phyloP scores from a whole-genome alignment of 805 yeast species.

The Candida namnaoensis region DNA sequence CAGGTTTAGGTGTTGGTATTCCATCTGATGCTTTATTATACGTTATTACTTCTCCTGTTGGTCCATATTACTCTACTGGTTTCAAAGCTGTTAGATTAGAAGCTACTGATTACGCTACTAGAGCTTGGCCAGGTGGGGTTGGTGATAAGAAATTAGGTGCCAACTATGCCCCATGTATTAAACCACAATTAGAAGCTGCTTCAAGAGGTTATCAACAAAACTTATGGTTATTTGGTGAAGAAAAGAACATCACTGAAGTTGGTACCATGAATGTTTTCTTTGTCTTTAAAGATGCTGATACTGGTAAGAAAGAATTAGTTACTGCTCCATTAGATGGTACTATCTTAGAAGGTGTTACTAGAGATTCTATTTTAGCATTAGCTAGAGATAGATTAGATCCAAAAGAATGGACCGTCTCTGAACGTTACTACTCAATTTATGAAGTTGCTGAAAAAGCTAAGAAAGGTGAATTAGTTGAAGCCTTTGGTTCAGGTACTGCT shows the following conservation, averaged over 20 bases:
- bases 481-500: slow-evolving; percentile 97
- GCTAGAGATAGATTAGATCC: slow-evolving; percentile 70
- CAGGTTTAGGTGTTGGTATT: slow-evolving; percentile 76
- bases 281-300: slow-evolving; percentile 64
- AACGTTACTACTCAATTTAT: slow-evolving; percentile 73
- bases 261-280: slow-evolving; percentile 97
- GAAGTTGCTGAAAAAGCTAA: slow-evolving; percentile 75
- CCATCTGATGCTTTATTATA: slow-evolving; percentile 78
- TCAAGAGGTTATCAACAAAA: slow-evolving; percentile 90
- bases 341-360: slow-evolving; percentile 92
- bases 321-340: slow-evolving; percentile 98
- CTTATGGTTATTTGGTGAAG: slow-evolving; percentile 92
- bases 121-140: slow-evolving; percentile 99
- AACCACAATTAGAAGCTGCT: slow-evolving; percentile 89
- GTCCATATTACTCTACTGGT: slow-evolving; percentile 92
- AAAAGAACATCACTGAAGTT: slow-evolving; percentile 84
- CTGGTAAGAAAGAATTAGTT: slow-evolving; percentile 84
- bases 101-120: slow-evolving; percentile 91
- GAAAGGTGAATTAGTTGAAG: slow-evolving; percentile 83
- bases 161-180: slow-evolving; percentile 92
- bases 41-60: slow-evolving; percentile 92
- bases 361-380: slow-evolving; percentile 76
- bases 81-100: slow-evolving; percentile 92
- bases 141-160: slow-evolving; percentile 97
- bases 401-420: slow-evolving; percentile 74